Percentiles rank a stretch among this genome's conserved stretches.
These are phyloP conservation scores for Nakaseomyces glabratus DNA, from an alignment of 1,139 yeast species.

Conservation along the genomic window DNA sequence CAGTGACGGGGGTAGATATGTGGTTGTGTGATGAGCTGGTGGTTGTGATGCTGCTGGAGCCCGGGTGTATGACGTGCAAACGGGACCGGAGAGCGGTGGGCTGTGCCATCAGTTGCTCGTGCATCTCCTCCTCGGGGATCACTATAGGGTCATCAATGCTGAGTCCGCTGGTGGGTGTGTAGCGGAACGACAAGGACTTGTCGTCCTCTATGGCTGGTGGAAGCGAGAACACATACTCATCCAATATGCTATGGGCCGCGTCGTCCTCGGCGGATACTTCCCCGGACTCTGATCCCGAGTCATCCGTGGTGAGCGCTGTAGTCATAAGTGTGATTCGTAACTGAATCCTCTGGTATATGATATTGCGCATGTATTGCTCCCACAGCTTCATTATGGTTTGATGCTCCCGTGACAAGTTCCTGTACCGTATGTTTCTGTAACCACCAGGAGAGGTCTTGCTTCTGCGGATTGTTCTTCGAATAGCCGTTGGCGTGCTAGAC, in stretches of 20 bases:
- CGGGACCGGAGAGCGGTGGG: conserved; percentile 1
- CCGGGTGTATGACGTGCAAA: no score
- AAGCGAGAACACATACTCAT: neutral
- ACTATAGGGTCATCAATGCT: conserved; percentile 1
- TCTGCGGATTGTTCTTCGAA: neutral
- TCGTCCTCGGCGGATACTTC: conserved; percentile 6
- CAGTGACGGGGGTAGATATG: no score
- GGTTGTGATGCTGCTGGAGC: no score
- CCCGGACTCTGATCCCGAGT: neutral
- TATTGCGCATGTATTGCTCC: conserved; percentile 25
- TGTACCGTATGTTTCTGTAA: conserved; percentile 1
- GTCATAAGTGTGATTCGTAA: conserved; percentile 21
- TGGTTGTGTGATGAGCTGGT: no score
- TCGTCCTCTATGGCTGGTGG: neutral
- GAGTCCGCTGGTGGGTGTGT: neutral
- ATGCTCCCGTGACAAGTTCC: neutral
- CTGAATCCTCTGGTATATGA: conserved; percentile 23
- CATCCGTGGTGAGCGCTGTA: conserved; percentile 4
- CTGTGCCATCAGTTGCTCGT: neutral
- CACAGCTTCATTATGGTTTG: conserved; percentile 17
- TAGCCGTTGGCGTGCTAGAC: neutral
- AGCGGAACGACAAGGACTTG: neutral
- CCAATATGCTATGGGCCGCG: neutral
- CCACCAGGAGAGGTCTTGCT: conserved; percentile 8
- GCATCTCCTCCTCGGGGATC: neutral